Evolutionary conservation across 495 filamentous ascomycete species (phyloP).

Genomic region (Penicillium turbatum): DNA sequence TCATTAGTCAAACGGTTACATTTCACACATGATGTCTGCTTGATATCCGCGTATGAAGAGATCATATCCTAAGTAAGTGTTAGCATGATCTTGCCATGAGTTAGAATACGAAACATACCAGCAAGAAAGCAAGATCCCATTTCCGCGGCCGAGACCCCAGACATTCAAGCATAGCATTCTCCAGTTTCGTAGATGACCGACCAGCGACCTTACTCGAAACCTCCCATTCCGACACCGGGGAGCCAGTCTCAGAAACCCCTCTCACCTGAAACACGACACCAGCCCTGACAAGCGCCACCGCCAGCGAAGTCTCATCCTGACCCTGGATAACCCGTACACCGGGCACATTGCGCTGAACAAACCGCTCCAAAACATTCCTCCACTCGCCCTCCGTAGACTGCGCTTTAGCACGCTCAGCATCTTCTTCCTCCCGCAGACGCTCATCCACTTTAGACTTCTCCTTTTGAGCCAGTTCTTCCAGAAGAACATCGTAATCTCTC

Average conservation of each 20-base stretch:
- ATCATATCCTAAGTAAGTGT: conserved; percentile 34
- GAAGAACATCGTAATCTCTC: conserved; percentile 36
- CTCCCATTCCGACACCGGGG: conserved; percentile 30
- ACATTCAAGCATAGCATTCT: conserved; percentile 31
- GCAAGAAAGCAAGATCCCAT: conserved; percentile 42
- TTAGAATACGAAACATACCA: conserved; percentile 27
- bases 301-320: conserved; percentile 23
- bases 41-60: conserved; percentile 39
- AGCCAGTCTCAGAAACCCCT: conserved; percentile 15
- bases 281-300: conserved; percentile 30
- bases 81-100: neutral
- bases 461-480: conserved; percentile 29
- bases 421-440: conserved; percentile 23
- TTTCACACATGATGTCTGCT: conserved; percentile 36
- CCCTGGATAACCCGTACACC: conserved; percentile 29
- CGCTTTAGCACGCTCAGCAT: conserved; percentile 26
- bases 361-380: conserved; percentile 30
- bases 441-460: conserved; percentile 28
- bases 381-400: conserved; percentile 32
- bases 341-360: conserved; percentile 23
- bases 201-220: conserved; percentile 24
- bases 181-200: conserved; percentile 29
- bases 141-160: conserved; percentile 36
- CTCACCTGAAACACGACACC: conserved; percentile 35
- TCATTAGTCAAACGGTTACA: conserved; percentile 38